These are phyloP conservation scores for Furculomyces boomerangus DNA, from an alignment of 371 early-diverging fungal species.

Conservation along the genomic window DNA sequence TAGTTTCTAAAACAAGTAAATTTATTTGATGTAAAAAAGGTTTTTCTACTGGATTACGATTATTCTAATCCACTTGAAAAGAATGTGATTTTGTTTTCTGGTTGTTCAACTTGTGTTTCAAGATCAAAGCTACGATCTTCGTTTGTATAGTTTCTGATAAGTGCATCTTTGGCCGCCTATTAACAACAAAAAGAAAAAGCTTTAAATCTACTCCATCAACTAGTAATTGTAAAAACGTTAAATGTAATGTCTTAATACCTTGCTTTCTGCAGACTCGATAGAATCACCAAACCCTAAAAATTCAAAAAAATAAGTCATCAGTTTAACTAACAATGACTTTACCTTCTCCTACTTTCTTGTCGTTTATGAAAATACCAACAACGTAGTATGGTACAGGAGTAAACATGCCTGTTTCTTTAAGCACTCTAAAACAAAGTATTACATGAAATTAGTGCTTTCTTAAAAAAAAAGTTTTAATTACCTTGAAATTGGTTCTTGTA, in stretches of 20 bases:
- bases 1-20: too few relatives aligned
- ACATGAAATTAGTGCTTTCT: not conserved
- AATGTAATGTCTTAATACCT: not conserved
- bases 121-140: not conserved
- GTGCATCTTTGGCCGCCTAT: not conserved
- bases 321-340: not conserved
- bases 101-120: not conserved
- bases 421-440: not conserved
- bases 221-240: not conserved
- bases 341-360: slow-evolving; percentile 1
- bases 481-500: not conserved
- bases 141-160: not conserved
- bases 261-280: not conserved
- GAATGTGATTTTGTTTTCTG: not conserved
- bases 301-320: not conserved
- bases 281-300: not conserved
- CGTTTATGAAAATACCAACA: not conserved
- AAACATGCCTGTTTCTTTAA: not conserved
- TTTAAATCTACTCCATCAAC: not conserved
- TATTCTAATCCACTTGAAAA: too few relatives aligned
- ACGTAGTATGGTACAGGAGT: not conserved
- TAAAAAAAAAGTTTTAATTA: not conserved
- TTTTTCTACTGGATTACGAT: too few relatives aligned
- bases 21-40: too few relatives aligned
- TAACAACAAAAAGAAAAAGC: not conserved